Conservation (phyloP, 2,329 filamentous ascomycete genomes). For the Zasmidium cellare region DNA sequence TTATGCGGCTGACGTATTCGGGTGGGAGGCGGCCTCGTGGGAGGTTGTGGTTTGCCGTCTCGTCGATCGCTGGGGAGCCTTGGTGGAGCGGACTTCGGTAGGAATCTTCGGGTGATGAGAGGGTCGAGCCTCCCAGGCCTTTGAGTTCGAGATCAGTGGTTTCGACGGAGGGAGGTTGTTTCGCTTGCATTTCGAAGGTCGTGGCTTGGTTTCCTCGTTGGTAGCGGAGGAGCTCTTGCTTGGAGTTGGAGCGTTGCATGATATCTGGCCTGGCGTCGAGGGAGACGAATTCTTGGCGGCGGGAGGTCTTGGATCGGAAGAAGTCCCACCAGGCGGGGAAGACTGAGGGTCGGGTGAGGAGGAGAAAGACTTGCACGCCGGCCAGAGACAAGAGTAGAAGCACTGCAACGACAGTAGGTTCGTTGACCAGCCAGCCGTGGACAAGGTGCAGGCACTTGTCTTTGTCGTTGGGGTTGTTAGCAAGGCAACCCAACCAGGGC, state of each 20-base stretch:
- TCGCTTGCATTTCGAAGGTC: conserved; percentile 36
- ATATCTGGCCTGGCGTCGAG: conserved; percentile 62
- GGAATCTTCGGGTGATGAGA: conserved; percentile 17
- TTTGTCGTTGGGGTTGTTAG: conserved; percentile 59
- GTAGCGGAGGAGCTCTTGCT: conserved; percentile 24
- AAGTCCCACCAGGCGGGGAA: conserved; percentile 78
- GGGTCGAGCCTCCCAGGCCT: conserved; percentile 4
- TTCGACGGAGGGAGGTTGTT: conserved; percentile 13
- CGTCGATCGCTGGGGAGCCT: conserved; percentile 3
- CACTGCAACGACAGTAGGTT: conserved; percentile 77
- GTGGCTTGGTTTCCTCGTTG: conserved; percentile 30
- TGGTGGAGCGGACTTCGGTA: conserved; percentile 16
- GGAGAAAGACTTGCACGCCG: conserved; percentile 79
- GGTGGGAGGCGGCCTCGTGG: conserved; percentile 12
- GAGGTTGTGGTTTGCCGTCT: background rate
- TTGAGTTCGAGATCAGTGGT: conserved; percentile 21
- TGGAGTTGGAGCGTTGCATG: conserved; percentile 23
- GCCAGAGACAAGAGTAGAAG: conserved; percentile 78
- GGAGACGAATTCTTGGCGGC: conserved; percentile 79
- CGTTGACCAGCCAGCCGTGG: conserved; percentile 64
- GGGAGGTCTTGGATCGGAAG: conserved; percentile 47
- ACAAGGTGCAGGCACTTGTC: conserved; percentile 65
- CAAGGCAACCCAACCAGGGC: conserved; percentile 74
- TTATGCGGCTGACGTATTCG: conserved; percentile 20
- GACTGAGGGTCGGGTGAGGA: conserved; percentile 84